Evolutionary conservation across 352 stramenopile species (phyloP).

Genomic region (Globisporangium sylvaticum): DNA sequence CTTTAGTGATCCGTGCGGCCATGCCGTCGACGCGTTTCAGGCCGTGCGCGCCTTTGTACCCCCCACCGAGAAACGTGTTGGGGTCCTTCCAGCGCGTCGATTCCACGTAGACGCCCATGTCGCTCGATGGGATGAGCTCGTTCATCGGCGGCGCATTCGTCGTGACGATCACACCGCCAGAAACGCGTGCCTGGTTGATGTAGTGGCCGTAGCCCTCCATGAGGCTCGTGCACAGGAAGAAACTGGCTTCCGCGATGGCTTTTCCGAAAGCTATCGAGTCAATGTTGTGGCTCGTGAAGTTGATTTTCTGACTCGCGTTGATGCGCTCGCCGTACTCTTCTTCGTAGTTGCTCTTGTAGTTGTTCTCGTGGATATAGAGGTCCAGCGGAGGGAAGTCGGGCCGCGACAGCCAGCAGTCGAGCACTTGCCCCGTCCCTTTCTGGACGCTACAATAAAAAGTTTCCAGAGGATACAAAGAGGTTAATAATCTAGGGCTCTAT

Average conservation of each 20-base stretch:
- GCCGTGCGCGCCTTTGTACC: conserved; percentile 17
- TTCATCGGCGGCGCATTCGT: conserved; percentile 53
- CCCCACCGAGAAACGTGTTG: conserved; percentile 33
- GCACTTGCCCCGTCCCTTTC: conserved; percentile 41
- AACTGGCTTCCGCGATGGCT: conserved; percentile 31
- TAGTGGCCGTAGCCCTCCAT: conserved; percentile 69
- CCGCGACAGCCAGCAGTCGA: conserved; percentile 47
- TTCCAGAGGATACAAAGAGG: neutral
- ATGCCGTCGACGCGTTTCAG: conserved; percentile 29
- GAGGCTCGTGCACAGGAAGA: conserved; percentile 50
- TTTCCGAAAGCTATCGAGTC: conserved; percentile 32
- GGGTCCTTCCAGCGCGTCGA: conserved; percentile 2
- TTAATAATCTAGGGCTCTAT: no score
- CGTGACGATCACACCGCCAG: conserved; percentile 35
- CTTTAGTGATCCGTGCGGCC: conserved; percentile 22
- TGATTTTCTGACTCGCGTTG: neutral
- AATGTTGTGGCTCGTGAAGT: conserved; percentile 19
- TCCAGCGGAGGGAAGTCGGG: conserved; percentile 37
- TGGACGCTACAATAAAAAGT: conserved; percentile 24
- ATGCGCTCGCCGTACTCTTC: conserved; percentile 18
- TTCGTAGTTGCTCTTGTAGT: conserved; percentile 27
- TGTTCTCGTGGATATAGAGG: conserved; percentile 32
- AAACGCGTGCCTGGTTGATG: conserved; percentile 58
- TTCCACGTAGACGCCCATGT: conserved; percentile 6
- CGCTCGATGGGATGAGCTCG: conserved; percentile 28